Evolutionary conservation across 805 yeast species (phyloP).

Genomic region (Maudiozyma turicensis): DNA sequence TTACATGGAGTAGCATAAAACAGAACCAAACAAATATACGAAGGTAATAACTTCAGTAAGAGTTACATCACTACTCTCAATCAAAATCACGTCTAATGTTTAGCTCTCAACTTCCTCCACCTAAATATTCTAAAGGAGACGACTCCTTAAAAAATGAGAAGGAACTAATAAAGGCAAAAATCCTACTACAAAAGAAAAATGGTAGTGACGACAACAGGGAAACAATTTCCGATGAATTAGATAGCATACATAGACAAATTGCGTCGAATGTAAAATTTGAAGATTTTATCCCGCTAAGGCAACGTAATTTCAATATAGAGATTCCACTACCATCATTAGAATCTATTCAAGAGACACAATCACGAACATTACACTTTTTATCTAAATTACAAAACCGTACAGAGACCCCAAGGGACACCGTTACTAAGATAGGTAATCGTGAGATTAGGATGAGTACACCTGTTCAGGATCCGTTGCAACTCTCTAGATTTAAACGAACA

Average conservation of each 20-base stretch:
- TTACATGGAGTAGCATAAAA: too few relatives aligned
- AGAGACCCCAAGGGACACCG: conserved; percentile 4
- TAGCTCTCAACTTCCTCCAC: too few relatives aligned
- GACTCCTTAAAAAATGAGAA: not conserved
- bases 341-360: conserved; percentile 37
- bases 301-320: conserved; percentile 30
- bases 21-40: too few relatives aligned
- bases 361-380: conserved; percentile 41
- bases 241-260: not conserved
- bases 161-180: not conserved
- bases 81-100: too few relatives aligned
- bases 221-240: not conserved
- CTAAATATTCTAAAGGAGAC: too few relatives aligned
- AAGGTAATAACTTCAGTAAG: too few relatives aligned
- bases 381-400: not conserved
- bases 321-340: conserved; percentile 40
- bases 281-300: conserved; percentile 55
- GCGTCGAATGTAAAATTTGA: conserved; percentile 33
- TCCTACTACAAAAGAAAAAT: not conserved
- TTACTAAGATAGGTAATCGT: conserved; percentile 38
- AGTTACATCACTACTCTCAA: too few relatives aligned
- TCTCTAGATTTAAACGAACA: conserved; percentile 53
- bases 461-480: conserved; percentile 72
- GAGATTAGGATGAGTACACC: conserved; percentile 6
- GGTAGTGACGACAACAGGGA: not conserved